These are phyloP conservation scores for Fonsecaea erecta DNA, from an alignment of 2,329 filamentous ascomycete genomes.

Conservation along the genomic window DNA sequence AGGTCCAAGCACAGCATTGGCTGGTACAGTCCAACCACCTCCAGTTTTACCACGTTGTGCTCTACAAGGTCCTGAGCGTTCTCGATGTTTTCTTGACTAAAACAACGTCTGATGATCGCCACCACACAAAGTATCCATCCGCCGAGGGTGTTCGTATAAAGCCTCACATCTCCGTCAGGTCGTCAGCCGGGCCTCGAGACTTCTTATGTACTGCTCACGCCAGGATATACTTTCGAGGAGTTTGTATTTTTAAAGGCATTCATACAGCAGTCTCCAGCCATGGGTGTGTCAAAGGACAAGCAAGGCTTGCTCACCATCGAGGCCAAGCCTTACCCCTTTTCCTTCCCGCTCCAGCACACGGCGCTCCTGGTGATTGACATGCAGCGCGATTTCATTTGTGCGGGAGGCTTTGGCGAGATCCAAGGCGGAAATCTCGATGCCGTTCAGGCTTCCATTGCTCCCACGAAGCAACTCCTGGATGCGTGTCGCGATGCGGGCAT, in stretches of 20 bases:
- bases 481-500: slow-evolving; percentile 51
- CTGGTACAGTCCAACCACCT: neutral
- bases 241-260: neutral
- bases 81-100: slow-evolving; percentile 21
- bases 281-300: slow-evolving; percentile 39
- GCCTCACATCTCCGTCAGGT: slow-evolving; percentile 13
- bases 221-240: neutral
- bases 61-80: neutral
- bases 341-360: slow-evolving; percentile 53
- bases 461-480: slow-evolving; percentile 50
- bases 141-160: slow-evolving; percentile 6
- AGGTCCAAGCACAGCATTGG: neutral
- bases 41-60: neutral
- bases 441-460: slow-evolving; percentile 47
- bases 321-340: slow-evolving; percentile 55
- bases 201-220: neutral
- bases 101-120: slow-evolving; percentile 1
- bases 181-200: neutral
- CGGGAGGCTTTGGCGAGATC: slow-evolving; percentile 57
- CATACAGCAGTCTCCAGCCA: slow-evolving; percentile 3
- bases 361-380: slow-evolving; percentile 59
- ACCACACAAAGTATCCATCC: neutral
- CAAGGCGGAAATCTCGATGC: slow-evolving; percentile 52
- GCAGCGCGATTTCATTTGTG: slow-evolving; percentile 58
- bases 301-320: slow-evolving; percentile 88